Percentiles rank a stretch among this genome's conserved stretches.
These are phyloP conservation scores for Pleurotus tuber-regium DNA, from an alignment of 768 basidiomycete genomes.

Conservation along the genomic window DNA sequence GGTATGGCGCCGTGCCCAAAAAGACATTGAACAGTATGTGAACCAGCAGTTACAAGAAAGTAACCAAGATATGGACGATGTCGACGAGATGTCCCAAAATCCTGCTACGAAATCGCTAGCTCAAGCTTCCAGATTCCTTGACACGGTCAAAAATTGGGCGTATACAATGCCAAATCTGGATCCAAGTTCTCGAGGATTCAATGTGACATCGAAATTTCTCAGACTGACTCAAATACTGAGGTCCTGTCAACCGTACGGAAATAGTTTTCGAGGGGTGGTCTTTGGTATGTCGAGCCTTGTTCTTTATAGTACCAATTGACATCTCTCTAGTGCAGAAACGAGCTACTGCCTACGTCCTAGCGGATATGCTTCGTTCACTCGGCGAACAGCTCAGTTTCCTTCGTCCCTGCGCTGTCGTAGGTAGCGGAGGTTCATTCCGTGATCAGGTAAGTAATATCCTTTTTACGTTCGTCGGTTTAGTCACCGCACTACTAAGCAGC, in stretches of 20 bases:
- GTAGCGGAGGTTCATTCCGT: conserved; percentile 31
- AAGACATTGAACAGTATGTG: conserved; percentile 31
- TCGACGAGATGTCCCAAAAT: conserved; percentile 19
- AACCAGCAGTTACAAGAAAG: conserved; percentile 33
- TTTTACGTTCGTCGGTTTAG: neutral
- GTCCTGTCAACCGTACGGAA: conserved; percentile 49
- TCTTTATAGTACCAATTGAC: conserved; percentile 9
- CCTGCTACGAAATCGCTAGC: conserved; percentile 10
- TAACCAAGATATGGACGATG: conserved; percentile 29
- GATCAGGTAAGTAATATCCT: conserved; percentile 23
- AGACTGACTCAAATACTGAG: conserved; percentile 59
- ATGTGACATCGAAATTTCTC: conserved; percentile 67
- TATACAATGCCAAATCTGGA: conserved; percentile 66
- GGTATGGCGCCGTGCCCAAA: conserved; percentile 59
- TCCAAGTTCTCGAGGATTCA: conserved; percentile 53
- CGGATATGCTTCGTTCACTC: conserved; percentile 55
- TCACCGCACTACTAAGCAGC: conserved; percentile 32
- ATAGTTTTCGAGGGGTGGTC: conserved; percentile 62
- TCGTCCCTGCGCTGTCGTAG: conserved; percentile 49
- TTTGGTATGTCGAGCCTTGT: conserved; percentile 44
- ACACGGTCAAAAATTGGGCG: conserved; percentile 56
- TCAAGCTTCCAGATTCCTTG: conserved; percentile 24
- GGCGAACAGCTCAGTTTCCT: conserved; percentile 51
- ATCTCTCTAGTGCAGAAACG: conserved; percentile 46
- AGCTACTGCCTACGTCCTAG: conserved; percentile 53